A percentile compares a stretch with the other conserved stretches of the same genome.
phyloP scores from a whole-genome alignment of 2,329 filamentous ascomycete species.

The Volutella citrinella region DNA sequence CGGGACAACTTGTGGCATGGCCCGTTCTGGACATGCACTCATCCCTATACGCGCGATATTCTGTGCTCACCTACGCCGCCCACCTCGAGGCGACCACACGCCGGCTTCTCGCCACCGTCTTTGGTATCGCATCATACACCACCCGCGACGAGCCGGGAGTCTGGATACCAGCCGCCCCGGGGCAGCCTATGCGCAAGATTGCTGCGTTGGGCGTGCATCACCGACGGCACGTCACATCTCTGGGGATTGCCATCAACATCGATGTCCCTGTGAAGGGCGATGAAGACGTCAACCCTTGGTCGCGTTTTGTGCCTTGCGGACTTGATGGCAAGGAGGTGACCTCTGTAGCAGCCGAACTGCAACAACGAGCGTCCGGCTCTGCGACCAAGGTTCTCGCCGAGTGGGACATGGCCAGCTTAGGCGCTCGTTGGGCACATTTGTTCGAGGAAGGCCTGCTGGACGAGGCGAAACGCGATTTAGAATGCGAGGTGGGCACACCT shows the following conservation, averaged over 20 bases:
- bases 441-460: slow-evolving; percentile 34
- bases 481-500: slow-evolving; percentile 12
- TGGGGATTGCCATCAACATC: slow-evolving; percentile 83
- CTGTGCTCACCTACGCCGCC: slow-evolving; percentile 73
- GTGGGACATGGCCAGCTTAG: slow-evolving; percentile 29
- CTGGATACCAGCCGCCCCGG: slow-evolving; percentile 54
- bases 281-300: slow-evolving; percentile 49
- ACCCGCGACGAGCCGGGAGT: slow-evolving; percentile 80
- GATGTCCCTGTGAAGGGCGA: slow-evolving; percentile 49
- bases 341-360: slow-evolving; percentile 60
- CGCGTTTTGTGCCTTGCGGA: slow-evolving; percentile 85
- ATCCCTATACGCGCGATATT: slow-evolving; percentile 52
- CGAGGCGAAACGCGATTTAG: slow-evolving; percentile 20
- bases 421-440: slow-evolving; percentile 29
- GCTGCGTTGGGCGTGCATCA: slow-evolving; percentile 92
- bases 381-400: slow-evolving; percentile 1
- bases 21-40: slow-evolving; percentile 79
- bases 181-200: slow-evolving; percentile 63
- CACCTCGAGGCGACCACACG: slow-evolving; percentile 76
- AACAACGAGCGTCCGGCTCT: slow-evolving; percentile 10
- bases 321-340: slow-evolving; percentile 76
- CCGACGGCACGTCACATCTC: slow-evolving; percentile 75
- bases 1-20: slow-evolving; percentile 90
- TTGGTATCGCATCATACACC: slow-evolving; percentile 56
- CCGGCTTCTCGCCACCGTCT: slow-evolving; percentile 53